Evolutionary conservation across 2,329 filamentous ascomycete species (phyloP), one percentile per base, ranked within the genome.

Genomic region (Cercospora sesami): DNA sequence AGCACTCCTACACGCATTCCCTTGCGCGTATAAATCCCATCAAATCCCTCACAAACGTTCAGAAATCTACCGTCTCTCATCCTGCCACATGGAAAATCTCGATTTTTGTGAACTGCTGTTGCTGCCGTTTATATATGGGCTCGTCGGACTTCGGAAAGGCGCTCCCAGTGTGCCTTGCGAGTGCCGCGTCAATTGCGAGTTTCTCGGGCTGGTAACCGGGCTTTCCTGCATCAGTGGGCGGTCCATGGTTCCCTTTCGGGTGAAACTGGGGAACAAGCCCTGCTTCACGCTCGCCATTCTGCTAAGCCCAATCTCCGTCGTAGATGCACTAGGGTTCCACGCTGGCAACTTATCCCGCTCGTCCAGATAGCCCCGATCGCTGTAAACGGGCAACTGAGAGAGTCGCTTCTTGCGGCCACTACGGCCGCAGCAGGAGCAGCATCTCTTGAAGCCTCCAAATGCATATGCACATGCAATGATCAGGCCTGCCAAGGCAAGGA

Each of bases 281-380:
- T 65, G 55, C 28, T 64, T 68, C 30, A 68, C 65, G 26, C 65
- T 68, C 28, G 60, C 65, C 65, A 68, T 61, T 21, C 65, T 64
- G 42, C 36, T 58, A 30, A 53, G 23, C 21, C 57, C 48, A 39
- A 64, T 30, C 33, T 64, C 63, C 21, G 60, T 33, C 36, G 57
- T 33, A 31, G 57, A 28, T n/a, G 45, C 62, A 18, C 39, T 68
- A 2, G 63, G 58, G 42, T 68, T 68, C 66, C 66, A 68, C 2
- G 66, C 66, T 4, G 66, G 66, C 36, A 68, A 18, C 28, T 30
- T 51, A 21, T 62, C 53, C 21, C 66, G 63, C n/a, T 68, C 66
- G 45, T 68, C 66, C 26, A 65, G 31, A 42, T 68, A 68, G 9
- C 45, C 58, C 31, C 62, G n/a, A 23, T 64, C 62, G 8, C 18